Evolutionary conservation across 1,139 yeast genomes (phyloP).

Genomic region (Blastobotrys petasosporus): DNA sequence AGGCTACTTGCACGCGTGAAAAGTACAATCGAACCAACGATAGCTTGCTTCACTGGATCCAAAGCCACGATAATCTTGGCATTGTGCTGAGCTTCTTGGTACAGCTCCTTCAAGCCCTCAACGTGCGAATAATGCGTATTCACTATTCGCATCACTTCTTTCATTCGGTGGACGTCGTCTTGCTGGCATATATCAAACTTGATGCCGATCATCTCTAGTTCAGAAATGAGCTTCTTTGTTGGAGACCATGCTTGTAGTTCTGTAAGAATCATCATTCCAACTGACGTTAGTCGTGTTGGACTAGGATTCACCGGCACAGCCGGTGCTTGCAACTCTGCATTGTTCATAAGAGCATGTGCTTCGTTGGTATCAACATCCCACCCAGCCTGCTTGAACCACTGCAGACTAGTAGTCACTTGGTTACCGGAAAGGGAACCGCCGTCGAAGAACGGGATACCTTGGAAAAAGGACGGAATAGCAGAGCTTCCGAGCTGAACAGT

Average conservation of each 20-base stretch:
- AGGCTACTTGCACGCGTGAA: constrained; percentile 47
- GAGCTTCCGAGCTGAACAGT: constrained; percentile 45
- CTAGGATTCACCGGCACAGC: neutral
- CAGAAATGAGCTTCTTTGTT: constrained; percentile 49
- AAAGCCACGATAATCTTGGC: constrained; percentile 49
- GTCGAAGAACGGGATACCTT: constrained; percentile 33
- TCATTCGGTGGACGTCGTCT: constrained; percentile 20
- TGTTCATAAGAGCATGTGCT: constrained; percentile 16
- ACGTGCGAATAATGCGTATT: constrained; percentile 24
- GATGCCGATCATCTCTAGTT: constrained; percentile 55
- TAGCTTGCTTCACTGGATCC: constrained; percentile 49
- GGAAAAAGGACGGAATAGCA: constrained; percentile 48
- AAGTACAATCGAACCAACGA: constrained; percentile 51
- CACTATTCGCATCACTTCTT: constrained; percentile 27
- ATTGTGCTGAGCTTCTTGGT: constrained; percentile 25
- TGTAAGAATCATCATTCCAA: constrained; percentile 21
- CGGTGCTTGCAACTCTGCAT: neutral
- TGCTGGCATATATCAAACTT: constrained; percentile 48
- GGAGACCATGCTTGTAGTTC: constrained; percentile 43
- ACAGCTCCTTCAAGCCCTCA: constrained; percentile 29
- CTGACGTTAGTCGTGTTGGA: neutral
- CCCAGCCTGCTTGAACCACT: constrained; percentile 30
- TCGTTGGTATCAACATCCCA: constrained; percentile 26
- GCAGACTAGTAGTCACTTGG: constrained; percentile 14
- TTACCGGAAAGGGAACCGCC: constrained; percentile 5